A percentile compares a stretch with the other conserved stretches of the same genome.
Evolutionary conservation across 2,329 filamentous ascomycete genomes (phyloP).

Genomic region (Botrytis sinoallii): DNA sequence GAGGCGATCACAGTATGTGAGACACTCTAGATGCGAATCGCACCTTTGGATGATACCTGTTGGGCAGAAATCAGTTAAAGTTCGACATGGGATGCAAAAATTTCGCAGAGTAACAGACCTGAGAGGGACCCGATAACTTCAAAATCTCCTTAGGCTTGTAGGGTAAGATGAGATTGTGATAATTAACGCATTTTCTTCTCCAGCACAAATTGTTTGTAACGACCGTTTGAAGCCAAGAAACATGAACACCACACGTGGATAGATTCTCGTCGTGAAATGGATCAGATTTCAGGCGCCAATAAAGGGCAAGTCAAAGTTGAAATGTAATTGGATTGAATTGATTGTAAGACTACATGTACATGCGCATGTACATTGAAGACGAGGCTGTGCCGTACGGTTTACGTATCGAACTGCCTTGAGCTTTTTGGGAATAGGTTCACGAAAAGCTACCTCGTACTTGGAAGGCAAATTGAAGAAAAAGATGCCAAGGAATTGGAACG

Average conservation of each 20-base stretch:
- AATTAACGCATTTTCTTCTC: not conserved
- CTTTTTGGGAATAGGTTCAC: not conserved
- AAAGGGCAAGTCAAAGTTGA: too few species aligned
- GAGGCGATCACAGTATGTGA: not conserved
- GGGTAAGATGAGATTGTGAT: not conserved
- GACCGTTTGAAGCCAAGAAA: slow-evolving; percentile 1
- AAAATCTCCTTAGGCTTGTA: not conserved
- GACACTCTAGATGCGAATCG: not conserved
- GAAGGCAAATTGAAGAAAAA: not conserved
- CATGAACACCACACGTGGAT: slow-evolving; percentile 1
- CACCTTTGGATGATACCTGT: not conserved
- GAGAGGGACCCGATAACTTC: slow-evolving; percentile 2
- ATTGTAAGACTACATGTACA: not conserved
- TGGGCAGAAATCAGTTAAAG: slow-evolving; percentile 3
- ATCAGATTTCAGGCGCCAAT: not conserved
- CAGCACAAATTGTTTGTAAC: not conserved
- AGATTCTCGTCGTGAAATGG: not conserved
- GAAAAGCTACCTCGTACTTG: not conserved
- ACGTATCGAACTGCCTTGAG: not conserved
- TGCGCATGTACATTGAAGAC: not conserved
- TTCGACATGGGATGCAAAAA: not conserved
- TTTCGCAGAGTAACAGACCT: slow-evolving; percentile 9
- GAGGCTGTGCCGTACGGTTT: not conserved
- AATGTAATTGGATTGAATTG: not conserved
- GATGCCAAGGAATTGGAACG: not conserved